Evolutionary conservation across 1,284 basidiomycete species (phyloP), one percentile per base, ranked within the genome.

Genomic region (Fomes fomentarius): DNA sequence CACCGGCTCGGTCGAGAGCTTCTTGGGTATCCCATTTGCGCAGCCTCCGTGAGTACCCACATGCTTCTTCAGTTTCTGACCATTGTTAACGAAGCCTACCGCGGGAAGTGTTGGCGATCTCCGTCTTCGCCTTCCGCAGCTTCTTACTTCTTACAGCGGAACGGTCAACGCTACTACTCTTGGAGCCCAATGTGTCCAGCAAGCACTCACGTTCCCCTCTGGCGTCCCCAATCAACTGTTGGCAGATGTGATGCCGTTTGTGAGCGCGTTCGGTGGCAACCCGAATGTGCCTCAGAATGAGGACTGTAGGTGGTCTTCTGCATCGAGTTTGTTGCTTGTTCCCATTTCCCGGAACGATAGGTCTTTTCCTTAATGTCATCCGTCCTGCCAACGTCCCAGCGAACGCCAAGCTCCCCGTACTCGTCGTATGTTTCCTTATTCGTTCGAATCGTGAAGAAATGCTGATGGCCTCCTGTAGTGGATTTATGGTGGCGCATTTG

Each of bases 281-380:
- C 24, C 34, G 2, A 39, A 46, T 19, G 56, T 51, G 9, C 47
- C 52, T 19, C 71, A 73, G 33, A 66, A 68, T 42, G 81, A 83
- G 63, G 79, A 82, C 60, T 83, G 79, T 81, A 53, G 24, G 43
- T 34, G 4, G 26, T 11, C 7, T n/a, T n/a, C n/a, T n/a, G n/a
- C 15, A 10, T 11, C 42, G 8, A 6, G 2, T 1, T 4, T 5
- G 57, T 74, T 62, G 14, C 1, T 3, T 17, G 14, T 28, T 28
- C 26, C 19, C 15, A 34, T 14, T 12, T 15, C 28, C 12, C 24
- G n/a, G n/a, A n/a, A 3, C 22, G 5, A 3, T 17, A 79, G 84
- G 85, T 63, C 68, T 87, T 34, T 78, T 75, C 1, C 61, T 86
- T 56, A 86, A 87, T 63, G 76, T 87, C 5, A 70, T 81, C 50